A percentile compares a stretch with the other conserved stretches of the same genome.
These are phyloP conservation scores for Xylaria sp. DNA, from an alignment of 495 filamentous ascomycete genomes.

Conservation along the genomic window DNA sequence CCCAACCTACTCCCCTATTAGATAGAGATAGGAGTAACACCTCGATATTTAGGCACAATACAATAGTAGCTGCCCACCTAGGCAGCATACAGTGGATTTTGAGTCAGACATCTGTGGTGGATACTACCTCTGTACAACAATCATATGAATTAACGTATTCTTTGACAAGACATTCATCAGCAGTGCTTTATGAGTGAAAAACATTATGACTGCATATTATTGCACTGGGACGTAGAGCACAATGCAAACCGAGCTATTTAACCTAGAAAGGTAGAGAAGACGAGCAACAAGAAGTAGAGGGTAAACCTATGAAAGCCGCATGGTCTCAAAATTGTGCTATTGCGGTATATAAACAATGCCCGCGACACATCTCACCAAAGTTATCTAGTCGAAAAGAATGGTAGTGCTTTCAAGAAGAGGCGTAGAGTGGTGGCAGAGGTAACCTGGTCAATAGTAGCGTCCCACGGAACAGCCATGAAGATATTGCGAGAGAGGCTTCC, in stretches of 20 bases:
- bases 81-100: background rate
- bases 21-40: background rate
- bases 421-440: background rate
- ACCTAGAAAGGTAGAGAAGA: background rate
- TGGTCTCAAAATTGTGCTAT: background rate
- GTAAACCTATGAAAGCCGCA: background rate
- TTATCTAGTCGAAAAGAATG: background rate
- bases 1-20: background rate
- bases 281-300: background rate
- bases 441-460: background rate
- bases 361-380: background rate
- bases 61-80: background rate
- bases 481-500: background rate
- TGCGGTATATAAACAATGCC: background rate
- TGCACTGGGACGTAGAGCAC: background rate
- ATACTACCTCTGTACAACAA: background rate
- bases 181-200: background rate
- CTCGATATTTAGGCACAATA: background rate
- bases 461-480: background rate
- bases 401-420: background rate
- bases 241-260: background rate
- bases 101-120: background rate
- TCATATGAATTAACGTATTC: background rate
- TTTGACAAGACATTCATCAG: background rate
- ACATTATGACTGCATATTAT: background rate